phyloP scores from a whole-genome alignment of 2,329 filamentous ascomycete genomes.

The Trichoderma endophyticum region DNA sequence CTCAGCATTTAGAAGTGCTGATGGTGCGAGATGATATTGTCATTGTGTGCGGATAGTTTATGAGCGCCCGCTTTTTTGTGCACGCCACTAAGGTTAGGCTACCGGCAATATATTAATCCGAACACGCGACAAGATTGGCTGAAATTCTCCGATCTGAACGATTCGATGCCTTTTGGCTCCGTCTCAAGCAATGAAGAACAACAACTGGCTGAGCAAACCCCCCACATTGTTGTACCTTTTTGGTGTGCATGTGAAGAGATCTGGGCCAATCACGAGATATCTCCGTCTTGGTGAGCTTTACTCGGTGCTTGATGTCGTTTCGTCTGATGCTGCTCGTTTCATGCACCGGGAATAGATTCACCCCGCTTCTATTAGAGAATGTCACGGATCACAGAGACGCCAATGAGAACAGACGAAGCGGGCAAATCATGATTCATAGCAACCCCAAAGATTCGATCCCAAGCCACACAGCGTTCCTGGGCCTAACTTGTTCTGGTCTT shows the following conservation, averaged over 20 bases:
- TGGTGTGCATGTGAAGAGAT: background rate
- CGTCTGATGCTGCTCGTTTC: background rate
- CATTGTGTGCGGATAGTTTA: background rate
- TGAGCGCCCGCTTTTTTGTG: background rate
- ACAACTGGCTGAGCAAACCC: background rate
- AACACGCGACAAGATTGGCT: background rate
- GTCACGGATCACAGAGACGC: background rate
- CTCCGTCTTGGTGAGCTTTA: background rate
- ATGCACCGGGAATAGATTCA: too few species aligned
- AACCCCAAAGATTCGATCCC: background rate
- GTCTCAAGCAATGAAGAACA: background rate
- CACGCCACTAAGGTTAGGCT: background rate
- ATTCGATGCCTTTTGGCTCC: background rate
- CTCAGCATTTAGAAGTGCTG: rapidly evolving
- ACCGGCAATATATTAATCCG: background rate
- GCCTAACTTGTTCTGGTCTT: background rate
- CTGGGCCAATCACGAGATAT: background rate
- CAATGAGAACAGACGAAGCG: background rate
- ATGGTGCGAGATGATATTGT: background rate
- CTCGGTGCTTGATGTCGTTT: background rate
- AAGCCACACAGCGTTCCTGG: constrained; percentile 2
- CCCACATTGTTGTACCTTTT: background rate
- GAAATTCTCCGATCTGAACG: background rate
- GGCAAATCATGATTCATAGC: background rate
- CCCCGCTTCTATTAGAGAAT: background rate